A percentile compares a stretch with the other conserved stretches of the same genome.
phyloP scores from a whole-genome alignment of 2,329 filamentous ascomycete genomes.

The Fusarium agapanthi region DNA sequence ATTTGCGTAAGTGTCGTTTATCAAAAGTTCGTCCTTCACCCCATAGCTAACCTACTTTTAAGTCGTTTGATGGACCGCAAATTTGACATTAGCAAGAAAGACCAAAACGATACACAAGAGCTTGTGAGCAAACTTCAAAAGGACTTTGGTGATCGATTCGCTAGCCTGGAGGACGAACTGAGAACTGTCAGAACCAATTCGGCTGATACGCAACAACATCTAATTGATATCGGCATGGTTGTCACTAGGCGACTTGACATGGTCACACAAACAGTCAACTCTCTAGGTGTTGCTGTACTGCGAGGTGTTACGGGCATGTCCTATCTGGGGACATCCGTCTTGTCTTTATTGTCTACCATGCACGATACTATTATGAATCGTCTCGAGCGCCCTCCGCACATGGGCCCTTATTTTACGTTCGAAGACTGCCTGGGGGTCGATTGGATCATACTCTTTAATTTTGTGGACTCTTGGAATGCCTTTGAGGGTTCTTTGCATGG shows the following conservation, averaged over 20 bases:
- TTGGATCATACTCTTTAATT: neutral
- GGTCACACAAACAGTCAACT: neutral
- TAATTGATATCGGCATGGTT: rapidly evolving
- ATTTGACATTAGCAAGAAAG: rapidly evolving
- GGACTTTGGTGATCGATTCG: neutral
- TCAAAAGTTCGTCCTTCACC: rapidly evolving
- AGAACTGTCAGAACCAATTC: neutral
- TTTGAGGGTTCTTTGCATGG: neutral
- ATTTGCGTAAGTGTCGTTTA: neutral
- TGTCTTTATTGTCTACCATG: neutral
- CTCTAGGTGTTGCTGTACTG: rapidly evolving
- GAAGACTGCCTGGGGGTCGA: neutral
- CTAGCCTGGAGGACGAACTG: neutral
- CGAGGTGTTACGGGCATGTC: neutral
- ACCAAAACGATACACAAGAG: neutral
- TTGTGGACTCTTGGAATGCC: neutral
- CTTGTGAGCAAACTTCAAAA: neutral
- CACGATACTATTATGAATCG: rapidly evolving
- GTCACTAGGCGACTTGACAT: neutral
- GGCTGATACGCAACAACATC: rapidly evolving
- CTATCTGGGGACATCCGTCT: neutral
- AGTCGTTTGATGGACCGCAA: neutral
- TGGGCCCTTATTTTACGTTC: neutral
- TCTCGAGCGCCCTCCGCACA: rapidly evolving
- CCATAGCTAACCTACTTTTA: neutral